Percentiles rank a stretch among this genome's conserved stretches.
Evolutionary conservation across 345 rosid genomes (phyloP).

Genomic region (Euclidium syriacum): DNA sequence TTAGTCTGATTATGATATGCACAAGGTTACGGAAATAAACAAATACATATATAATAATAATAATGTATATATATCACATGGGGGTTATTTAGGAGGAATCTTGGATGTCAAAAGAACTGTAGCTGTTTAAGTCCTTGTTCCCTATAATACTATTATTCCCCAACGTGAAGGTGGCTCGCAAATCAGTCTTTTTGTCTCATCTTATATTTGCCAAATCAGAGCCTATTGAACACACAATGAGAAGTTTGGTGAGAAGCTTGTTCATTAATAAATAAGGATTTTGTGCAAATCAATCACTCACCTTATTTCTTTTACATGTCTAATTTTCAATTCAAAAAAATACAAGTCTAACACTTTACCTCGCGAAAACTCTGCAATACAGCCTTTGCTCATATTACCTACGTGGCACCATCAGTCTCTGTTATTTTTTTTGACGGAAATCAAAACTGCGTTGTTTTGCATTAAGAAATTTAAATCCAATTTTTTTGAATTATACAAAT

Average conservation of each 20-base stretch:
- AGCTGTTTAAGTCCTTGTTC: constrained; percentile 23
- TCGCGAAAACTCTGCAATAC: no score
- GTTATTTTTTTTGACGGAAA: no score
- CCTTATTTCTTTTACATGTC: no score
- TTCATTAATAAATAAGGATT: no score
- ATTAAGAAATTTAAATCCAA: no score
- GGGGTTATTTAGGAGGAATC: constrained; percentile 32
- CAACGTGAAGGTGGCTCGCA: constrained; percentile 24
- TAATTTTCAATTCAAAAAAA: no score
- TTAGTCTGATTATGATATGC: constrained; percentile 22
- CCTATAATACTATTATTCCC: constrained; percentile 36
- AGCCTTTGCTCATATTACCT: no score
- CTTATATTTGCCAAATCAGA: constrained; percentile 6
- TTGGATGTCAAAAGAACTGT: constrained; percentile 39
- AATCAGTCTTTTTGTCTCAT: constrained; percentile 5
- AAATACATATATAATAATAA: background rate
- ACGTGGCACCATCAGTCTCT: no score
- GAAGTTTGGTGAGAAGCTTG: constrained; percentile 25
- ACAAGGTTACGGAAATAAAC: background rate
- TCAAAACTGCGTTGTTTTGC: no score
- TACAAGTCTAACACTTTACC: no score
- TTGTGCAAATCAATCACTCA: no score
- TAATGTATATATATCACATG: constrained; percentile 7
- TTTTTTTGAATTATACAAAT: no score
- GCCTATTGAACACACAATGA: constrained; percentile 7